phyloP scores from a whole-genome alignment of 306 rosid genomes.

The Oemleria cerasiformis region DNA sequence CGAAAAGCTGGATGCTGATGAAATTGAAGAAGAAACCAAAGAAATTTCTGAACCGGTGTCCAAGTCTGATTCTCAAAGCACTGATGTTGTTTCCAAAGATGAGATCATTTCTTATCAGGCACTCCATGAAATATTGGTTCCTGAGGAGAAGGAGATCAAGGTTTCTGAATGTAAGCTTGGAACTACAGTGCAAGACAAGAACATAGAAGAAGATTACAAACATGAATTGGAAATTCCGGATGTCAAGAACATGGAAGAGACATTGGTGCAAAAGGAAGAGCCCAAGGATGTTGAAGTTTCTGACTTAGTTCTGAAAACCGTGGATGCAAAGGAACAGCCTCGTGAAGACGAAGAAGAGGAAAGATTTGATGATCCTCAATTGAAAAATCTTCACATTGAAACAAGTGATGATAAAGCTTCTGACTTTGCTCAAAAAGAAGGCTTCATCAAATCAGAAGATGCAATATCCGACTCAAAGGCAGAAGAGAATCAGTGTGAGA shows the following conservation, averaged over 20 bases:
- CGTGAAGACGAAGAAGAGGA: constrained; percentile 11
- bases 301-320: not conserved
- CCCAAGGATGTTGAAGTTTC: constrained; percentile 6
- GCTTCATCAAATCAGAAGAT: no score
- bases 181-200: constrained; percentile 1
- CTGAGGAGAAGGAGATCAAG: constrained; percentile 7
- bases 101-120: constrained; percentile 21
- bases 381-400: no score
- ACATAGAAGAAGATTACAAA: not conserved
- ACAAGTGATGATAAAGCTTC: no score
- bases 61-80: not conserved
- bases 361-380: no score
- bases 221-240: not conserved
- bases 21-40: constrained; percentile 21
- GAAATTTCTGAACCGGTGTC: constrained; percentile 9
- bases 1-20: constrained; percentile 19
- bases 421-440: no score
- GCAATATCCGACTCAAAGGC: no score
- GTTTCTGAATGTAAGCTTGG: constrained; percentile 2
- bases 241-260: constrained; percentile 10
- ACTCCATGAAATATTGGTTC: not conserved
- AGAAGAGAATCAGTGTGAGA: not conserved
- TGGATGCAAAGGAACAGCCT: not conserved
- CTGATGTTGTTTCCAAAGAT: constrained; percentile 17
- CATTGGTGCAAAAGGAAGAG: constrained; percentile 11